phyloP scores from a whole-genome alignment of 148 eudicot species.

The Beta vulgaris region DNA sequence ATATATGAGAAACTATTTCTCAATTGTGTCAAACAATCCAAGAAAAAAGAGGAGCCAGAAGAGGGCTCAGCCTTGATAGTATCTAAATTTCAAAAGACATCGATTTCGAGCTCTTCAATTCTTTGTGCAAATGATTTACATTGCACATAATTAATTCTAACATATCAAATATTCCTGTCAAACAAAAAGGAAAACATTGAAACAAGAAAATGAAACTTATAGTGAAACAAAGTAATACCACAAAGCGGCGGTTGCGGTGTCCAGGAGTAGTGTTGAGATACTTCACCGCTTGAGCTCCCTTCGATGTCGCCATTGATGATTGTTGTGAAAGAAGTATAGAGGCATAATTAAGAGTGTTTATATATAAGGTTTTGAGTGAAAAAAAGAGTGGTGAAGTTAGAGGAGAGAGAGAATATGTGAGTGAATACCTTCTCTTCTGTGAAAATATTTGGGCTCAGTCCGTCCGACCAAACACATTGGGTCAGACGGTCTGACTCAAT shows the following conservation, averaged over 20 bases:
- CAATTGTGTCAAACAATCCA: conserved; percentile 72
- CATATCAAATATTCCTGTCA: background rate
- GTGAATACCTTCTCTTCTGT: too few species aligned
- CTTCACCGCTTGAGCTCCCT: conserved; percentile 60
- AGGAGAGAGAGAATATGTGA: too few species aligned
- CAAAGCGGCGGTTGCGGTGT: conserved; percentile 64
- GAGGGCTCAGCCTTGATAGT: conserved; percentile 64
- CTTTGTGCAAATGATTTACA: conserved; percentile 63
- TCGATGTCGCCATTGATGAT: conserved; percentile 52
- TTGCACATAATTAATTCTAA: conserved; percentile 45
- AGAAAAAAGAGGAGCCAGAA: conserved; percentile 65
- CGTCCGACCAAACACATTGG: too few species aligned
- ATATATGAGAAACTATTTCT: too few species aligned
- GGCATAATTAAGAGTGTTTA: too few species aligned
- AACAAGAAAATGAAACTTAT: background rate
- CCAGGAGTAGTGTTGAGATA: conserved; percentile 60
- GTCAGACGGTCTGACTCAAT: too few species aligned
- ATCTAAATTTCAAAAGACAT: conserved; percentile 65
- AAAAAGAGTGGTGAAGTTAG: too few species aligned
- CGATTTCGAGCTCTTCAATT: conserved; percentile 62
- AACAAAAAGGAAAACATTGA: background rate
- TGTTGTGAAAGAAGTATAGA: background rate
- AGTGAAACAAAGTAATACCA: conserved; percentile 31
- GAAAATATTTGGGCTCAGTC: too few species aligned
- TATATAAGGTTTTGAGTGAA: too few species aligned